phyloP scores from a whole-genome alignment of 2,329 filamentous ascomycete species.

The Aspergillus japonicus region DNA sequence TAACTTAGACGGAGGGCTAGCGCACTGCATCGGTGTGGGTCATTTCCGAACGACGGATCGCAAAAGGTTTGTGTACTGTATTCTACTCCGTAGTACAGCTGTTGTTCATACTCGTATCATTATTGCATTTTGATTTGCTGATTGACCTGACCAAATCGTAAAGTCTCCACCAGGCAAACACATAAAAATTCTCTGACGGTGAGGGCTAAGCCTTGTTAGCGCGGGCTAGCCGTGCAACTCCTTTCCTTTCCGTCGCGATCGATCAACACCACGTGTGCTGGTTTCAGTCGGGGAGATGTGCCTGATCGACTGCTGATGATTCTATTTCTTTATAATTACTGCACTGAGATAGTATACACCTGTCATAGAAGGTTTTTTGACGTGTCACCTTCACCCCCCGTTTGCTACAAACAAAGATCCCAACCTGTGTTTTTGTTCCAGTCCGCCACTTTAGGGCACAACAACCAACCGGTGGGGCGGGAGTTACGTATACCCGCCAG shows the following conservation, averaged over 20 bases:
- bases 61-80: background rate
- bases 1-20: background rate
- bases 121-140: background rate
- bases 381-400: background rate
- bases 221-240: constrained; percentile 1
- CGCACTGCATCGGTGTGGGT: background rate
- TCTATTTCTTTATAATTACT: no score
- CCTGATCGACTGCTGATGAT: no score
- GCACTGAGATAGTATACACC: no score
- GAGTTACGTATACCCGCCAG: constrained; percentile 5
- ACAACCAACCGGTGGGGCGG: background rate
- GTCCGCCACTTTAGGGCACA: background rate
- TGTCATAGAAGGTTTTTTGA: no score
- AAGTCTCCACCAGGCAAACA: background rate
- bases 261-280: constrained; percentile 3
- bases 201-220: constrained; percentile 7
- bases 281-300: no score
- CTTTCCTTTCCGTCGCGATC: constrained; percentile 1
- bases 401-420: background rate
- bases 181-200: background rate
- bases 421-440: background rate
- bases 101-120: no score
- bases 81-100: no score
- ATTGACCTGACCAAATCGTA: background rate
- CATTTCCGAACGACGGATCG: background rate